phyloP scores from a whole-genome alignment of 345 rosid genomes.

The Eucalyptus guilfoylei region DNA sequence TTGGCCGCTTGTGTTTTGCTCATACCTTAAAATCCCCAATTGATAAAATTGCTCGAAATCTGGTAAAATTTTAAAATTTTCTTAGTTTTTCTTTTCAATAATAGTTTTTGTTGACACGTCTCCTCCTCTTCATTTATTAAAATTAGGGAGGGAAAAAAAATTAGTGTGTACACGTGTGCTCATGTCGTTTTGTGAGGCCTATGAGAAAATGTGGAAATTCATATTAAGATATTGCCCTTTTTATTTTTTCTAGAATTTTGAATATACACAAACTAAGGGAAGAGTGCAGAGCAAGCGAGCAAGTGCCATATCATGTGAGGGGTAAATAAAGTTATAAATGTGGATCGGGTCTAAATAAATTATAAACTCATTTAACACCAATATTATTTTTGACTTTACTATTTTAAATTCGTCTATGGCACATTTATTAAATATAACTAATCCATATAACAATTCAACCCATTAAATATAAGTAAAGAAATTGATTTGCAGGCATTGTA shows the following conservation, averaged over 20 bases:
- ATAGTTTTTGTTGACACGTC: background rate
- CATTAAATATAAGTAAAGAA: too few species aligned
- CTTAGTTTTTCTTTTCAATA: background rate
- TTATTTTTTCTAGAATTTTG: background rate
- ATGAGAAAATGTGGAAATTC: background rate
- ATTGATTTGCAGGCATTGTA: too few species aligned
- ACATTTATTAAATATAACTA: too few species aligned
- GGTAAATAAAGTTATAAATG: too few species aligned
- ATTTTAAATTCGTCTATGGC: background rate
- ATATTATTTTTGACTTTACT: background rate
- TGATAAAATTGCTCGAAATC: background rate
- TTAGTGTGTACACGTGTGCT: background rate
- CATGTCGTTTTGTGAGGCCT: background rate
- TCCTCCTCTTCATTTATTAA: background rate
- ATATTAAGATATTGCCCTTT: background rate
- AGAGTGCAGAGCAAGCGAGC: accelerated
- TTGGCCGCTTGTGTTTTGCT: background rate
- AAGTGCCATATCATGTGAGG: background rate
- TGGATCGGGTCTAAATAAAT: accelerated
- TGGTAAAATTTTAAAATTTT: background rate
- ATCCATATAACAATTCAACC: accelerated
- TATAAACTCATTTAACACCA: too few species aligned
- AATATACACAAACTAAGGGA: background rate
- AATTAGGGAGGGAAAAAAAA: background rate
- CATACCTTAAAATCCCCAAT: background rate